Evolutionary conservation across 352 stramenopile species (phyloP), one percentile per base, ranked within the genome.

Genomic region (Globisporangium splendens): DNA sequence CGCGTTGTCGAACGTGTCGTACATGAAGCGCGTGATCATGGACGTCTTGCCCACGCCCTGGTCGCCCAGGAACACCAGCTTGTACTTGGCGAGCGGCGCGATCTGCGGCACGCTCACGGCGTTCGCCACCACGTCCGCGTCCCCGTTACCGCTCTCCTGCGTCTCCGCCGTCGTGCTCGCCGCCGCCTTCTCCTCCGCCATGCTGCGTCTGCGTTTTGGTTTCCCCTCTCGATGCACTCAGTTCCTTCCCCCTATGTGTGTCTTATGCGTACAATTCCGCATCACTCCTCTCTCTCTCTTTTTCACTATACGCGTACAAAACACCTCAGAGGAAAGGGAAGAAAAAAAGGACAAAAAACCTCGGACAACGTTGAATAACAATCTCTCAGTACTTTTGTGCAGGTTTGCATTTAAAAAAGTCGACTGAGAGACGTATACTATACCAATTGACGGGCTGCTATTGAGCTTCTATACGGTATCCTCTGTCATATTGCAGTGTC

Each of bases 21-120:
- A 98, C 89, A 99, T 99, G 75, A 99, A 99, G 55, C 97, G 83
- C 55, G 97, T 99, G 75, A 99, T 99, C 72, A 99, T 99, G 22
- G 95, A 99, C 38, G 98, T 99, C 82, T 99, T 99, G 42, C 98
- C 98, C 33, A 99, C 98, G 56, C 93, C 96, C 80, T 99, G 96
- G 70, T 98, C 95, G 35, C 95, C 95, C 28, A 98, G 65, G 54
- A 98, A 98, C 33, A 98, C 93, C 39, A 97, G 70, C 65, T 97
- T 97, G 80, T 97, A 97, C 78, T 97, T 97, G 65, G 91, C 89
- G 41, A 97, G 71, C 33, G 91, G 89, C 59, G 89, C 86, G 63
- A 97, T 96, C 73, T 90, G 79, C 49, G 83, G 83, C 57, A 92
- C 76, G 52, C 69, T 82, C 50, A 86, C 75, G 55, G 65, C 71